Evolutionary conservation across 768 basidiomycete species (phyloP), one percentile per base, ranked within the genome.

Genomic region (Agrocybe pediades): DNA sequence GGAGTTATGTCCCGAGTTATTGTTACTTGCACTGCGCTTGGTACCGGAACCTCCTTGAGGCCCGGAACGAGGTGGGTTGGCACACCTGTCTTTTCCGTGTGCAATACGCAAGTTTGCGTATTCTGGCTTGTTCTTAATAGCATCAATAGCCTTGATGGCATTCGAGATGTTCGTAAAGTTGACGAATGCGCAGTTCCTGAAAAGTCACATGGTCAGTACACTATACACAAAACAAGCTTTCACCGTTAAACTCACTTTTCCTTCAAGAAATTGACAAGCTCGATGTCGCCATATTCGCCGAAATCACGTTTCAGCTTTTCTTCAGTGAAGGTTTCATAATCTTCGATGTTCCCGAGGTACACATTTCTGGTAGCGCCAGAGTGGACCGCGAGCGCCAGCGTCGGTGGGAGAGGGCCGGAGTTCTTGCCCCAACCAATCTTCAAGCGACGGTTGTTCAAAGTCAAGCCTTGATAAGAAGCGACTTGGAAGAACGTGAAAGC

Each of bases 341-440:
- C 96, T 64, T 95, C 92, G 41, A 99, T 87, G 63, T 90, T 92
- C 6, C 95, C 95, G 45, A 98, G 85, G 71, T 98, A 99, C 46
- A 99, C 95, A 66, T 98, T 99, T 53, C 97, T 82, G 13, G 94
- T 97, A 1, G 96, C 94, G 17, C 97, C 97, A 0, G 86, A 82
- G 67, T 95, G 92, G 2, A 99, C 91, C 0, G 93, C 91, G 57
- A 95, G 79, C 24, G 92, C 89, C 33, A 97, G 79, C 2, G 86
- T 82, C 15, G 95, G 89, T 16, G 87, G 82, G 15, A 96, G 77
- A 16, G 94, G 88, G 5, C 94, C 95, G 15, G 92, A 87, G 65
- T 91, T 91, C 81, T 96, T 98, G 53, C 96, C 96, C 97, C 96
- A 99, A 43, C 96, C 95, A 61, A 98, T 86, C 78, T 98, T 98